Base-by-base conservation (phyloP, 768 basidiomycete species). In the Lactarius vividus region DNA sequence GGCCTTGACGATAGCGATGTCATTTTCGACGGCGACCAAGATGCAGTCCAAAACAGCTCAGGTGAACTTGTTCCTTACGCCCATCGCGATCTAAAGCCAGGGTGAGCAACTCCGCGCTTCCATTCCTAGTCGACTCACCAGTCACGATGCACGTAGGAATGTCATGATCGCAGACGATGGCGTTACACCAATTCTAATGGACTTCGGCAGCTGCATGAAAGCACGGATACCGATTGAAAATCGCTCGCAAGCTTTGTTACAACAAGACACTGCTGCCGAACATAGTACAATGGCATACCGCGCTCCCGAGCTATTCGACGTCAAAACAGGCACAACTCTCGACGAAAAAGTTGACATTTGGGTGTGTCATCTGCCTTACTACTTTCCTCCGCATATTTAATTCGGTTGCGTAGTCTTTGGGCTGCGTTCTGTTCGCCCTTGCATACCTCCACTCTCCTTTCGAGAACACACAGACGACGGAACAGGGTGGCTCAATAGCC, bases 201-300 rank as follows among this genome's bases (percentile, higher is more conserved):
- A 99, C 77, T 95, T 99, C 76, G 97, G 97, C 23, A 97, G 94
- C 69, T 84, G 90, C 2, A 82, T 88, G 72, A 92, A 91, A 75
- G 97, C 97, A 4, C 82, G 96, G 35, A 85, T 98, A 64, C 81
- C 79, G 29, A 83, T 98, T 64, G 85, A 90, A 66, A 94, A 85
- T 64, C 84, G 97, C 29, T 88, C 88, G 29, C 89, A 94, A 74
- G 97, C 97, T 0, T 76, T 99, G 55, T 72, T 91, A 20, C 94
- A 98, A 71, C 97, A 98, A 85, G 97, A 99, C 75, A 87, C 96
- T 69, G 97, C 97, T 3, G 94, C 94, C 20, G 97, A 99, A 76
- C 96, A 96, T 76, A 96, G 94, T 70, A 94, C 95, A 15, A 98
- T 99, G 97, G 92, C 97, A 0, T 99, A 96, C 72, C 88, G 97